A percentile compares a stretch with the other conserved stretches of the same genome.
Conservation (phyloP, 306 rosid genomes). For the Betula pendula region DNA sequence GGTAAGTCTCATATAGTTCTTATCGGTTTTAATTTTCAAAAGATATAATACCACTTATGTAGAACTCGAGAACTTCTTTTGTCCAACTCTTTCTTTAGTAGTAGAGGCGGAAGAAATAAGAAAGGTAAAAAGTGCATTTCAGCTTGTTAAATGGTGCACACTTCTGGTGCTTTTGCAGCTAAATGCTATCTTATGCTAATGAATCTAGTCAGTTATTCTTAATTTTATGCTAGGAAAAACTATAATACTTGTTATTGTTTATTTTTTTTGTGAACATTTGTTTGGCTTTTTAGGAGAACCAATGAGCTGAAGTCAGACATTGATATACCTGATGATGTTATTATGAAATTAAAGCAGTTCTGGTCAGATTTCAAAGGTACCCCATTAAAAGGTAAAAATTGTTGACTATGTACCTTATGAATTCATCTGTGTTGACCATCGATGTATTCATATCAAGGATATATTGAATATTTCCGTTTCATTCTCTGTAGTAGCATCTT, state of each 20-base stretch:
- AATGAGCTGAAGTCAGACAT: too few relatives aligned
- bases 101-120: neutral
- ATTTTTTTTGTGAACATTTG: too few relatives aligned
- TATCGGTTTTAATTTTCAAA: too few relatives aligned
- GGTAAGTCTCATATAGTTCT: too few relatives aligned
- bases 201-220: conserved; percentile 7
- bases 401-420: conserved; percentile 17
- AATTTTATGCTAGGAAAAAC: conserved; percentile 20
- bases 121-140: neutral
- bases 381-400: conserved; percentile 78
- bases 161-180: neutral
- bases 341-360: too few relatives aligned
- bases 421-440: too few relatives aligned
- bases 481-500: too few relatives aligned
- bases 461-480: too few relatives aligned
- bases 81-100: neutral
- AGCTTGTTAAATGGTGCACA: neutral
- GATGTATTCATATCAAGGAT: too few relatives aligned
- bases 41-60: too few relatives aligned
- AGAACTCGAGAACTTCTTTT: neutral
- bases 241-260: neutral
- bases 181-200: neutral
- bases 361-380: too few relatives aligned
- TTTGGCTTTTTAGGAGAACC: conserved; percentile 64
- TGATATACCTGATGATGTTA: too few relatives aligned